Evolutionary conservation across 2,329 filamentous ascomycete species (phyloP), one percentile per base, ranked within the genome.

Genomic region (Botrytis hyacinthi): DNA sequence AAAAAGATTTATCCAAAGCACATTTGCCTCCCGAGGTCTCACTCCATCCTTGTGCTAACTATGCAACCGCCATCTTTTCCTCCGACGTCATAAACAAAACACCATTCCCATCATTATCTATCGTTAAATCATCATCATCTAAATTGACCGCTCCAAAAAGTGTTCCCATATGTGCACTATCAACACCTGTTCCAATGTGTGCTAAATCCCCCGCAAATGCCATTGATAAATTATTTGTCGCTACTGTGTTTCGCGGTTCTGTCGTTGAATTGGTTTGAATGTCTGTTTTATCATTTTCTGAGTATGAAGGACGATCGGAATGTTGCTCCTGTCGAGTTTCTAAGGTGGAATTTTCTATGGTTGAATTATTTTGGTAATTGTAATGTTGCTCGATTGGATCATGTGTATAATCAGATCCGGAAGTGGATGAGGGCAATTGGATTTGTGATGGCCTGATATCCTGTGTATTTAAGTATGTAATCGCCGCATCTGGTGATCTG

Each of bases 91-190:
- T 67, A 72, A 67, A 67, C 22, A 72, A 72, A 59, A 57, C 70
- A 67, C 59, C 66, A 63, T 40, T 44, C 29, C 46, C 60, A 48
- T 72, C 71, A 51, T 72, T 66, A 66, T 72, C 74, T 75, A 77
- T 79, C 77, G 76, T 80, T 62, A 80, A 79, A 69, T 78, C 76
- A 72, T 77, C 77, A 75, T 79, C 76, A 73, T 68, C 65, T 54
- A 78, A 67, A 74, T 61, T 76, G 69, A 70, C 73, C 20, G 75
- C 73, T 46, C 73, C 71, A 73, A 73, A 73, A 69, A 57, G 54
- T 29, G 51, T 22, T 32, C 73, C 67, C 51, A 37, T 71, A 72
- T 78, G 66, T 63, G 69, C 75, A 61, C 73, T 74, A n/a, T 78
- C 78, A 65, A 80, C 74, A 51, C 78, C 78, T 32, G 62, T 59